Conservation (phyloP, 148 eudicot species). For the Vaccinium vitisidaea region DNA sequence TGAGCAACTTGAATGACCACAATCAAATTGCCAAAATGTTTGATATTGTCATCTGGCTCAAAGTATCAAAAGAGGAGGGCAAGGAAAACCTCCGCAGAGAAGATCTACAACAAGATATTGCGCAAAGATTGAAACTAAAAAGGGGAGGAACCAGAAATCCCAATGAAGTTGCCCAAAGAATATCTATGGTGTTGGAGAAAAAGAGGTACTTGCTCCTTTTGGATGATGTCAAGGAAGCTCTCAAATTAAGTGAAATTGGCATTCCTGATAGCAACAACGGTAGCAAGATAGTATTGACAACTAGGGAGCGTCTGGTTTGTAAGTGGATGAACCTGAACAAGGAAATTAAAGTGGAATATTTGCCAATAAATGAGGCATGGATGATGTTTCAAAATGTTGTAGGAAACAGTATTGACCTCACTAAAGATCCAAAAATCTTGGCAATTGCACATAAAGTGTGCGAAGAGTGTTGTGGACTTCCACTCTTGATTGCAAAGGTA, state of each 20-base stretch:
- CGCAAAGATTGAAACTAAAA: neutral
- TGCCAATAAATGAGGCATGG: constrained; percentile 15
- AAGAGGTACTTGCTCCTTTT: constrained; percentile 17
- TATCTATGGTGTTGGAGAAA: neutral
- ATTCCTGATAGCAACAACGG: neutral
- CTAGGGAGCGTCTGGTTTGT: constrained; percentile 5
- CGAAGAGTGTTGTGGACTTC: constrained; percentile 5
- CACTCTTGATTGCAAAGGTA: constrained; percentile 9
- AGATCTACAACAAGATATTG: neutral
- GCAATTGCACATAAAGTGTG: neutral
- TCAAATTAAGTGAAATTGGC: neutral
- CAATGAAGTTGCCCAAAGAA: neutral
- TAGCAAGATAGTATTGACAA: constrained; percentile 20
- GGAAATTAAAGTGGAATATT: neutral
- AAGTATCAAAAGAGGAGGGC: neutral
- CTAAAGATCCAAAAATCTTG: neutral
- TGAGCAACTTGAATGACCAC: constrained; percentile 14
- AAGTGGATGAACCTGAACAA: neutral
- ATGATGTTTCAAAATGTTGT: constrained; percentile 13
- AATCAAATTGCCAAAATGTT: constrained; percentile 10
- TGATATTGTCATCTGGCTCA: constrained; percentile 15
- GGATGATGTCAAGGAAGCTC: constrained; percentile 21
- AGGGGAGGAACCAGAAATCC: neutral
- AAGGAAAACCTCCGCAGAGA: neutral
- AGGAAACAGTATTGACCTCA: neutral